phyloP scores from a whole-genome alignment of 192 early-diverging fungal species.

The Glomus cerebriforme region DNA sequence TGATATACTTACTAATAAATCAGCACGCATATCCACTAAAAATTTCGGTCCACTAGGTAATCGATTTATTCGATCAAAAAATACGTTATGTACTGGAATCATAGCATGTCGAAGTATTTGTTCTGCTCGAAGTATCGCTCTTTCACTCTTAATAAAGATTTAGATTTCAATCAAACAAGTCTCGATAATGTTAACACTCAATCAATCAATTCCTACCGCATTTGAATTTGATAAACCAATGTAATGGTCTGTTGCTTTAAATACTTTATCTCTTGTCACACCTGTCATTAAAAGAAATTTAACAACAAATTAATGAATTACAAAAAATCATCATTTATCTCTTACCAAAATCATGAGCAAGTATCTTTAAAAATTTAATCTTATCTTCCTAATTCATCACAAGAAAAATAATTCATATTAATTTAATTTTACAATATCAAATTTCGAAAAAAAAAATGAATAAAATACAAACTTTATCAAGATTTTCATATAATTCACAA shows the following conservation, averaged over 20 bases:
- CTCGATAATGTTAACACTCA: neutral
- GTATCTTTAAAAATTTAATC: conserved; percentile 50
- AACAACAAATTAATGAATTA: neutral
- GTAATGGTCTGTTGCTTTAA: conserved; percentile 39
- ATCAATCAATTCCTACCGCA: conserved; percentile 20
- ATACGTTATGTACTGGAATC: conserved; percentile 67
- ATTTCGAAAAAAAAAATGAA: conserved; percentile 14
- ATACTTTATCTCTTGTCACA: conserved; percentile 42
- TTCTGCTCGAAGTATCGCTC: conserved; percentile 50
- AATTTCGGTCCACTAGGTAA: conserved; percentile 82
- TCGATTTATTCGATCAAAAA: conserved; percentile 76
- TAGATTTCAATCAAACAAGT: neutral
- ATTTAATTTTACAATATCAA: too few species aligned
- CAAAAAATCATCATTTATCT: neutral
- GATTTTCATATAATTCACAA: conserved; percentile 57
- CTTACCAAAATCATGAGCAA: conserved; percentile 50
- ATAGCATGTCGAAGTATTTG: conserved; percentile 64
- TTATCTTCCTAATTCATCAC: conserved; percentile 38
- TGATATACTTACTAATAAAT: conserved; percentile 62
- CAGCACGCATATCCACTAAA: conserved; percentile 74
- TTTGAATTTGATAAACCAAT: conserved; percentile 25
- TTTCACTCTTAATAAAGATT: neutral
- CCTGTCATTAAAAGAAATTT: conserved; percentile 28
- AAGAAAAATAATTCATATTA: neutral
- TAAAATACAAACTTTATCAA: conserved; percentile 40